Evolutionary conservation across 768 basidiomycete genomes (phyloP), one percentile per base, ranked within the genome.

Genomic region (Suillus alpinus): DNA sequence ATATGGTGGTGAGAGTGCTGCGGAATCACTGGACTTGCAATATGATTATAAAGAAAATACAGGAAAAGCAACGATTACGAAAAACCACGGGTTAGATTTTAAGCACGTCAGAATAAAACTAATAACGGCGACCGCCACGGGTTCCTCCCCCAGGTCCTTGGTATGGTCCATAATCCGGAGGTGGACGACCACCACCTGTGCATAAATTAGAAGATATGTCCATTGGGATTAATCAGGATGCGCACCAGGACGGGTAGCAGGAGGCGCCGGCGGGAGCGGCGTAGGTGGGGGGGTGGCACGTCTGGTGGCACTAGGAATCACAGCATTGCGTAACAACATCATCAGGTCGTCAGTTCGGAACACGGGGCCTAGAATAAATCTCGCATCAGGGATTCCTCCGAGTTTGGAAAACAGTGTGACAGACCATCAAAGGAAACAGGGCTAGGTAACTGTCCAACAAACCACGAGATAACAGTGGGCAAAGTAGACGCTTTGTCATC

Each of bases 341-440:
- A 98, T 89, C 41, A 96, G 77, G 72, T 96, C 94, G 34, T 97
- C 95, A 1, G 90, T 88, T 59, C 92, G 82, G 77, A 96, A 96
- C 41, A 93, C 83, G 9, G 95, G 95, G 4, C 94, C 94, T 95
- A 65, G 23, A 56, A 62, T 58, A 36, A 58, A 39, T 29, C 5
- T 39, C 49, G 26, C 16, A 39, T n/a, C 41, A 55, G 13, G 1
- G 1, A 66, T 31, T 58, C 51, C 20, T n/a, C 6, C 57, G 31
- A 32, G 9, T 37, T 55, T 18, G 3, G 1, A 64, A 58, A 26
- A 56, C 37, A 31, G 26, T 34, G 8, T 8, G 44, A 58, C 50
- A 64, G 40, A 46, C 57, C 59, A 75, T 97, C 92, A 72, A 97
- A 98, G n/a, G 83, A 74, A 14, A 73, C 64, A 5, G 89, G 78